Percentiles rank a stretch among this genome's conserved stretches.
phyloP scores from a whole-genome alignment of 805 yeast species.

The Candida nitratophila region DNA sequence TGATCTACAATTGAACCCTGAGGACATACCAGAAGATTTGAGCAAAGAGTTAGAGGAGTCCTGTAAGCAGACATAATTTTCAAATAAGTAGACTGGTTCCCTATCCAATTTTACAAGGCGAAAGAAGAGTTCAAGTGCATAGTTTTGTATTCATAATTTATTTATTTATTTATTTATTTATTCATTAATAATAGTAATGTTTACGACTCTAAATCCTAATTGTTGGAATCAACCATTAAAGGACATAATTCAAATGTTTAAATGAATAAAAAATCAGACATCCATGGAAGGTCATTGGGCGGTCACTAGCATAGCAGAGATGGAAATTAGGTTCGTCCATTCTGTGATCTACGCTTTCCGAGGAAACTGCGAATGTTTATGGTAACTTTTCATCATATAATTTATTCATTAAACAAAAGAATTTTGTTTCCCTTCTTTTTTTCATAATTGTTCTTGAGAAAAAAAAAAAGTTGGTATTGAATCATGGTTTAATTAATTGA shows the following conservation, averaged over 20 bases:
- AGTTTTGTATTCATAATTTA: too few species aligned
- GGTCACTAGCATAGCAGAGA: conserved; percentile 78
- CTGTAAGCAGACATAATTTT: conserved; percentile 38
- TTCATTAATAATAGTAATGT: too few species aligned
- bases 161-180: too few species aligned
- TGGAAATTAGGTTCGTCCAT: conserved; percentile 52
- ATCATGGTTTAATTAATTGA: neutral
- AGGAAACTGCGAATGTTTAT: conserved; percentile 92
- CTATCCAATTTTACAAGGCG: too few species aligned
- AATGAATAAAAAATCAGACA: conserved; percentile 55
- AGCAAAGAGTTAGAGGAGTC: conserved; percentile 49
- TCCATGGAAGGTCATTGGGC: conserved; percentile 85
- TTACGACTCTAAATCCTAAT: neutral
- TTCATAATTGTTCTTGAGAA: neutral
- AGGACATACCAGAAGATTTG: conserved; percentile 47
- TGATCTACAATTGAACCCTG: conserved; percentile 39
- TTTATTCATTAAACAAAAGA: too few species aligned
- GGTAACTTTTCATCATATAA: conserved; percentile 68
- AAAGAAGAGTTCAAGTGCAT: too few species aligned
- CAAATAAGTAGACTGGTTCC: too few species aligned
- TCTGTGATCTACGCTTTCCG: conserved; percentile 72
- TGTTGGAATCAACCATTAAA: neutral
- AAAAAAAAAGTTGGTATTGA: neutral
- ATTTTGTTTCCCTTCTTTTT: too few species aligned
- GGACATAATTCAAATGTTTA: neutral